Evolutionary conservation across 2,329 filamentous ascomycete genomes (phyloP).

Genomic region (Thielaviopsis musarum): DNA sequence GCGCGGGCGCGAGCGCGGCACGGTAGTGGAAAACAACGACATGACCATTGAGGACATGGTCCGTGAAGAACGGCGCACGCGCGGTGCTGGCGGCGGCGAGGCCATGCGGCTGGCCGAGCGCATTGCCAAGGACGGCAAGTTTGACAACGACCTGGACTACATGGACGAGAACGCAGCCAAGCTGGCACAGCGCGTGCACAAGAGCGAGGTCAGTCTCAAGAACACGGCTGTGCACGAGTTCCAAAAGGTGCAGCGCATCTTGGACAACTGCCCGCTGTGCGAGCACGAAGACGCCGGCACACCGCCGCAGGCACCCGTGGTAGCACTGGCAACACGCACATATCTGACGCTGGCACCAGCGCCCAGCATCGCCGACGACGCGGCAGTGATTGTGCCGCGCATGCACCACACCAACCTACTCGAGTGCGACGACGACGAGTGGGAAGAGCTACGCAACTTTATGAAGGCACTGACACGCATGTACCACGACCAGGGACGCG

Average conservation of each 20-base stretch:
- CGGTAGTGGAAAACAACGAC: conserved; percentile 80
- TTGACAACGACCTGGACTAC: conserved; percentile 85
- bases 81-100: conserved; percentile 61
- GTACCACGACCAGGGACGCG: conserved; percentile 84
- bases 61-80: conserved; percentile 76
- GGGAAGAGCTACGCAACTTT: conserved; percentile 97
- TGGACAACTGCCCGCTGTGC: conserved; percentile 81
- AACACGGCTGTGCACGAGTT: conserved; percentile 78
- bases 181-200: conserved; percentile 72
- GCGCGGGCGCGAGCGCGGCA: conserved; percentile 67
- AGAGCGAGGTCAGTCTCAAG: conserved; percentile 73
- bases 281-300: conserved; percentile 66
- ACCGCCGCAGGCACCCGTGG: conserved; percentile 66
- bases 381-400: conserved; percentile 77
- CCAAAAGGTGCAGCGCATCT: conserved; percentile 70
- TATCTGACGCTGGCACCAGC: conserved; percentile 81
- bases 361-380: conserved; percentile 69
- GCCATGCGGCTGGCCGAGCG: conserved; percentile 71
- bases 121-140: conserved; percentile 85
- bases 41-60: conserved; percentile 98
- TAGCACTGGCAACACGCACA: conserved; percentile 71
- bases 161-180: conserved; percentile 93
- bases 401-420: conserved; percentile 77
- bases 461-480: conserved; percentile 92
- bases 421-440: conserved; percentile 98